A percentile compares a stretch with the other conserved stretches of the same genome.
phyloP scores from a whole-genome alignment of 805 yeast genomes.

The Candida takata region DNA sequence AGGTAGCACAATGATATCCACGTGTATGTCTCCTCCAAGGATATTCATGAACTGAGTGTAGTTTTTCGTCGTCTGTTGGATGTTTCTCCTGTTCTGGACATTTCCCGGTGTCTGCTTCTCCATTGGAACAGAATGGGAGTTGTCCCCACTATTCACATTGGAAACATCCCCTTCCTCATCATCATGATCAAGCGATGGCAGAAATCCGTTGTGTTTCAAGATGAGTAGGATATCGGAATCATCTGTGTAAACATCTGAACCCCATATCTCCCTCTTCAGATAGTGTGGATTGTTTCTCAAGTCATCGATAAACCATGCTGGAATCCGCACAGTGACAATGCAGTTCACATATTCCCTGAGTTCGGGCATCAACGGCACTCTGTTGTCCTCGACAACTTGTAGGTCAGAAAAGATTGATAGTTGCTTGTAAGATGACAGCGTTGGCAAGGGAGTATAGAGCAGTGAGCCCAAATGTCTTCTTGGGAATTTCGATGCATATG shows the following conservation, averaged over 20 bases:
- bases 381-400: conserved; percentile 1
- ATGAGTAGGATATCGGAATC: conserved; percentile 81
- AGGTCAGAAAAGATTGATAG: conserved; percentile 8
- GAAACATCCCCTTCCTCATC: conserved; percentile 14
- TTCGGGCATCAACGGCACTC: conserved; percentile 25
- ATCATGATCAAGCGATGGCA: conserved; percentile 26
- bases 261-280: conserved; percentile 57
- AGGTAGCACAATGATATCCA: conserved; percentile 52
- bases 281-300: conserved; percentile 20
- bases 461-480: conserved; percentile 46
- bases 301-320: conserved; percentile 21
- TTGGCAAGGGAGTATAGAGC: conserved; percentile 51
- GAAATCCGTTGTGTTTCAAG: conserved; percentile 71
- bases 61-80: conserved; percentile 24
- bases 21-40: conserved; percentile 29
- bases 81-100: conserved; percentile 24
- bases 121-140: too few species aligned
- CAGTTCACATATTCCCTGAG: conserved; percentile 36
- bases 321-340: conserved; percentile 24
- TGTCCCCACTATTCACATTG: too few species aligned
- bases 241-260: conserved; percentile 87
- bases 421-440: conserved; percentile 31
- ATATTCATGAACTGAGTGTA: conserved; percentile 21
- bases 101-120: conserved; percentile 36
- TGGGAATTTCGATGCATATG: conserved; percentile 34